Conservation (phyloP, 176 grass and related monocot genomes). For the Eragrostis nindensis region DNA sequence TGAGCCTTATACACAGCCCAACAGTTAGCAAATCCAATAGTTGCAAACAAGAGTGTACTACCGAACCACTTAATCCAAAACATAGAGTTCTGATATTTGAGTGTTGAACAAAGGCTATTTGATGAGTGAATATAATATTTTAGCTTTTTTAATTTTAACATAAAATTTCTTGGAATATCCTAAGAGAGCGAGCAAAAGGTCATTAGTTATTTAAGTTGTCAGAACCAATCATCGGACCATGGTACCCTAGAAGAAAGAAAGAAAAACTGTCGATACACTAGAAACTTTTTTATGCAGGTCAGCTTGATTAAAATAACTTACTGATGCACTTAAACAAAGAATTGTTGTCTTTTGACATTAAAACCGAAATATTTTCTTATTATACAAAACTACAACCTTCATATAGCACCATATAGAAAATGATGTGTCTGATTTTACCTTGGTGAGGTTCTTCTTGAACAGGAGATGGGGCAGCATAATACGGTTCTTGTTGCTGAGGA, state of each 20-base stretch:
- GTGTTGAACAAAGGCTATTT: constrained; percentile 14
- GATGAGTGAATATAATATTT: constrained; percentile 17
- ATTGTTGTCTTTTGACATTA: not conserved
- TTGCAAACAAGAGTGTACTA: constrained; percentile 12
- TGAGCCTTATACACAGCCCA: too few relatives aligned
- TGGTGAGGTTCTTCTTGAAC: constrained; percentile 52
- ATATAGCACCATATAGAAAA: constrained; percentile 16
- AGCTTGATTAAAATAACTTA: constrained; percentile 10
- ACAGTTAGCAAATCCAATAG: not conserved
- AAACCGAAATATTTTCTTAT: not conserved
- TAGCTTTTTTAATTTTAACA: constrained; percentile 22
- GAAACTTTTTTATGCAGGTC: constrained; percentile 9
- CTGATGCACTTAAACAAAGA: not conserved
- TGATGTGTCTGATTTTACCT: constrained; percentile 47
- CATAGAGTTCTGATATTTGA: constrained; percentile 11
- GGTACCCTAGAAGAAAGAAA: not conserved
- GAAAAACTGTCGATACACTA: not conserved
- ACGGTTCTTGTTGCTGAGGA: constrained; percentile 43
- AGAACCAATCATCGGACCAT: constrained; percentile 12
- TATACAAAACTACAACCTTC: not conserved
- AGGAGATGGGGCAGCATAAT: constrained; percentile 35
- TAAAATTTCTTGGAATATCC: constrained; percentile 1
- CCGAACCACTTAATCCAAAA: not conserved
- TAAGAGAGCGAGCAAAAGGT: constrained; percentile 6
- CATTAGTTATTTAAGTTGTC: not conserved